Evolutionary conservation across 805 yeast species (phyloP).

Genomic region (Tetrapisispora phaffii): DNA sequence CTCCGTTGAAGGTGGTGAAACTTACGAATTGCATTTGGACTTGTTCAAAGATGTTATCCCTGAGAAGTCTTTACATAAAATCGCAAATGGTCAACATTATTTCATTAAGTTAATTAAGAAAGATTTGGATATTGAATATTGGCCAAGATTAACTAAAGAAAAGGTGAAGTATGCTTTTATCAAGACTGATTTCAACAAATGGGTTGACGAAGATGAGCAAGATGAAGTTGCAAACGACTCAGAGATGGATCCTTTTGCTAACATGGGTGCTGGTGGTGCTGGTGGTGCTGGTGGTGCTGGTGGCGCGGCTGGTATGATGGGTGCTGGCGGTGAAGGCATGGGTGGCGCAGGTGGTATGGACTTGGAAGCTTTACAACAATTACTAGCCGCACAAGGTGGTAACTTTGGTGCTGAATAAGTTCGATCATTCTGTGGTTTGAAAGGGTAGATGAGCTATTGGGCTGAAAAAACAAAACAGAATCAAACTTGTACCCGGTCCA

Average conservation of each 20-base stretch:
- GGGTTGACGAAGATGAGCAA: slow-evolving; percentile 99
- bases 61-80: slow-evolving; percentile 45
- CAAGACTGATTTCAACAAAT: slow-evolving; percentile 91
- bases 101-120: slow-evolving; percentile 61
- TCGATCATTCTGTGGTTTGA: too few relatives aligned
- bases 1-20: slow-evolving; percentile 28
- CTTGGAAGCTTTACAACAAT: slow-evolving; percentile 4
- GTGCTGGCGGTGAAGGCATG: slow-evolving; percentile 20
- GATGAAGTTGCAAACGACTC: slow-evolving; percentile 41
- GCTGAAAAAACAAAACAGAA: too few relatives aligned
- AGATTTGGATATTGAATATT: slow-evolving; percentile 61
- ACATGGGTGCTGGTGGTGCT: slow-evolving; percentile 30
- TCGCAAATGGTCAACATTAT: slow-evolving; percentile 44
- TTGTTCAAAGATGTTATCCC: slow-evolving; percentile 69
- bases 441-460: too few relatives aligned
- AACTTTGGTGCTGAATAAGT: slow-evolving; percentile 1
- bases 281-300: slow-evolving; percentile 31
- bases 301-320: slow-evolving; percentile 28
- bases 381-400: slow-evolving; percentile 2
- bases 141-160: slow-evolving; percentile 93
- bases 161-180: slow-evolving; percentile 69
- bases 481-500: too few relatives aligned
- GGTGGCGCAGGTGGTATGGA: slow-evolving; percentile 31
- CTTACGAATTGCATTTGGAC: slow-evolving; percentile 59
- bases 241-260: slow-evolving; percentile 22